Evolutionary conservation across 176 grass and related monocot species (phyloP).

Genomic region (Saccharum officinarum): DNA sequence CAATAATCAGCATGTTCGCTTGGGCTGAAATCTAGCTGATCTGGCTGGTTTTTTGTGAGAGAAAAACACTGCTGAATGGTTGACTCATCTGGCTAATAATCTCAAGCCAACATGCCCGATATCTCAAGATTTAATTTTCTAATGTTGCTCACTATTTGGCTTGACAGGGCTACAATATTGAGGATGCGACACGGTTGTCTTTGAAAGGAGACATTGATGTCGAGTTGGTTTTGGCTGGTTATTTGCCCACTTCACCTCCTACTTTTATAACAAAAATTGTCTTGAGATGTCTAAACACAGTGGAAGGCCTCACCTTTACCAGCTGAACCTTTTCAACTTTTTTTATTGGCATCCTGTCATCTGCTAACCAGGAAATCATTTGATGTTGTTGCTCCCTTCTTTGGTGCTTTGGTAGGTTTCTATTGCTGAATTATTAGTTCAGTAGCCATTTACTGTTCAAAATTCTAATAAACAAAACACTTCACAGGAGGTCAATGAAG

Average conservation of each 20-base stretch:
- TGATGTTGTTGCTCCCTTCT: slow-evolving; percentile 41
- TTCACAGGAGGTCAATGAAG: slow-evolving; percentile 31
- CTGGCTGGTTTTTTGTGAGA: too few species aligned
- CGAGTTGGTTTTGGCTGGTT: slow-evolving; percentile 22
- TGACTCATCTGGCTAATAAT: too few species aligned
- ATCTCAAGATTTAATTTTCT: too few species aligned
- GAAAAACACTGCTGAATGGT: too few species aligned
- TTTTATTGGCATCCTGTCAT: slow-evolving; percentile 22
- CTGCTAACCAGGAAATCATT: background rate
- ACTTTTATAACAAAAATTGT: slow-evolving; percentile 29
- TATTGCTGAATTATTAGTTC: background rate
- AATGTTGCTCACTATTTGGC: background rate
- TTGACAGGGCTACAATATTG: slow-evolving; percentile 27
- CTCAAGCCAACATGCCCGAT: too few species aligned
- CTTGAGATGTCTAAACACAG: slow-evolving; percentile 38
- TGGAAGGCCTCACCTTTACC: slow-evolving; percentile 39
- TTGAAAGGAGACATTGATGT: slow-evolving; percentile 42
- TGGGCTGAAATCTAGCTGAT: too few species aligned
- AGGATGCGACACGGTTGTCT: slow-evolving; percentile 44
- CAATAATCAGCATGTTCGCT: too few species aligned
- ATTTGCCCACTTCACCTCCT: slow-evolving; percentile 42
- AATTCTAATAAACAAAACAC: background rate
- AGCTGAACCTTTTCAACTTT: slow-evolving; percentile 34
- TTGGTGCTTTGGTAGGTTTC: slow-evolving; percentile 45
- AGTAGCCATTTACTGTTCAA: background rate